A percentile compares a stretch with the other conserved stretches of the same genome.
These are phyloP conservation scores for Pyrenophora graminea DNA, from an alignment of 2,329 filamentous ascomycete species.

Conservation along the genomic window DNA sequence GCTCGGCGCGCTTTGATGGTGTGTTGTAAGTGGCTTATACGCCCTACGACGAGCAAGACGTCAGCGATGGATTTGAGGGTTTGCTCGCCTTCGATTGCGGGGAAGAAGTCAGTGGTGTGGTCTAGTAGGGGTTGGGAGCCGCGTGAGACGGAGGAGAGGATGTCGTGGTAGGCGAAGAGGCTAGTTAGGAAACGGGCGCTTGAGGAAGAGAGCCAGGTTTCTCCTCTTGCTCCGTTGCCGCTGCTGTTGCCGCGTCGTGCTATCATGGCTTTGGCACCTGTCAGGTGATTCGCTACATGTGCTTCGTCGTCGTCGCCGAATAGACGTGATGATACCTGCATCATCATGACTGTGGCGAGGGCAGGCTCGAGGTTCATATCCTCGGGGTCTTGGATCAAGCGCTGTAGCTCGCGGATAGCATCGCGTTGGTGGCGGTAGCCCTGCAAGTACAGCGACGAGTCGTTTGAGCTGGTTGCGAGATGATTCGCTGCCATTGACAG, in stretches of 20 bases:
- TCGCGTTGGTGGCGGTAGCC: slow-evolving; percentile 36
- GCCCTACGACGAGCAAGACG: slow-evolving; percentile 32
- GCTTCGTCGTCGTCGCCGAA: slow-evolving; percentile 34
- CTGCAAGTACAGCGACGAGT: slow-evolving; percentile 26
- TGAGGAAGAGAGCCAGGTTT: slow-evolving; percentile 18
- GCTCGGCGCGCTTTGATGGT: slow-evolving; percentile 20
- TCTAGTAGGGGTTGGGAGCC: slow-evolving; percentile 30
- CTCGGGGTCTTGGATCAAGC: slow-evolving; percentile 28
- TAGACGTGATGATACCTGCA: slow-evolving; percentile 38
- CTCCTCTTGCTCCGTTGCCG: neutral
- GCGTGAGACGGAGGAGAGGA: slow-evolving; percentile 37
- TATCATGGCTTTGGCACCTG: slow-evolving; percentile 41
- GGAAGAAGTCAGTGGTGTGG: slow-evolving; percentile 27
- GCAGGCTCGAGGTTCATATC: slow-evolving; percentile 26
- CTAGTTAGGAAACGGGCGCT: slow-evolving; percentile 35
- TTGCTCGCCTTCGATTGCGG: slow-evolving; percentile 29
- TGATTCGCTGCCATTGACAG: slow-evolving; percentile 41
- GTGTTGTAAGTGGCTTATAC: slow-evolving; percentile 33
- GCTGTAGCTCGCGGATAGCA: slow-evolving; percentile 33
- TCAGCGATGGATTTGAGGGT: slow-evolving; percentile 32
- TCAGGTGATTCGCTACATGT: slow-evolving; percentile 35
- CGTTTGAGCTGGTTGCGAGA: slow-evolving; percentile 26
- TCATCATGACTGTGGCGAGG: slow-evolving; percentile 41
- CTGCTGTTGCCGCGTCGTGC: slow-evolving; percentile 5
- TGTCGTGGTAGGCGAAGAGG: slow-evolving; percentile 41